These are phyloP conservation scores for Ascochyta clinopodiicola DNA, from an alignment of 2,329 filamentous ascomycete species.

Conservation along the genomic window DNA sequence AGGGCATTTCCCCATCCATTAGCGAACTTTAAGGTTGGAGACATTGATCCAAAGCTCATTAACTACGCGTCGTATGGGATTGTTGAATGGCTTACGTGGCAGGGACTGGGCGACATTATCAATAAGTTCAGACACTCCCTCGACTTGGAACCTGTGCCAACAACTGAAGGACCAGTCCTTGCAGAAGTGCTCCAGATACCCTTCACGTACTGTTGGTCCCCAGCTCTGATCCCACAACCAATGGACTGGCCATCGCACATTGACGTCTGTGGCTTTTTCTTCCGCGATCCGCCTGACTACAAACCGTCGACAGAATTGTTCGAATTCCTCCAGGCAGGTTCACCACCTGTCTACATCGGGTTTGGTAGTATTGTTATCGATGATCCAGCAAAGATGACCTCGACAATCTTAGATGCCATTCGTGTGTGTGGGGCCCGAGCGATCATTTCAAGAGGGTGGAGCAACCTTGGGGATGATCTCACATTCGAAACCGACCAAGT, in stretches of 20 bases:
- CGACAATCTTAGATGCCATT: slow-evolving; percentile 57
- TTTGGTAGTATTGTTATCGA: slow-evolving; percentile 65
- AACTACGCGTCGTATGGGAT: too few species aligned
- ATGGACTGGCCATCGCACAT: slow-evolving; percentile 23
- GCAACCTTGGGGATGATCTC: slow-evolving; percentile 27
- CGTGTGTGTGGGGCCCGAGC: slow-evolving; percentile 47
- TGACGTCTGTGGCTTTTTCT: slow-evolving; percentile 56
- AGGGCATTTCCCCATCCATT: slow-evolving; percentile 57
- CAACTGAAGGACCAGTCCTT: slow-evolving; percentile 47
- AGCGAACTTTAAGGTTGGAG: slow-evolving; percentile 51
- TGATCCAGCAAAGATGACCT: slow-evolving; percentile 54
- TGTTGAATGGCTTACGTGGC: too few species aligned
- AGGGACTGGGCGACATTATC: slow-evolving; percentile 55
- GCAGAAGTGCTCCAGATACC: too few species aligned
- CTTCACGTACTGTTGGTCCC: too few species aligned
- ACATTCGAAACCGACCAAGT: slow-evolving; percentile 42
- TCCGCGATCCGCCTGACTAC: slow-evolving; percentile 49
- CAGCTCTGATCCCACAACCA: slow-evolving; percentile 35
- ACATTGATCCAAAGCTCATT: slow-evolving; percentile 52
- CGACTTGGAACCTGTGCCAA: slow-evolving; percentile 50
- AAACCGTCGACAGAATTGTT: slow-evolving; percentile 49
- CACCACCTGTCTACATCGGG: too few species aligned
- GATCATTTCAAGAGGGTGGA: slow-evolving; percentile 63
- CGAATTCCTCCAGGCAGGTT: slow-evolving; percentile 57
- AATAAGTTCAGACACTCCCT: slow-evolving; percentile 52